Evolutionary conservation across 768 basidiomycete species (phyloP).

Genomic region (Rhodotorula kratochvilovae): DNA sequence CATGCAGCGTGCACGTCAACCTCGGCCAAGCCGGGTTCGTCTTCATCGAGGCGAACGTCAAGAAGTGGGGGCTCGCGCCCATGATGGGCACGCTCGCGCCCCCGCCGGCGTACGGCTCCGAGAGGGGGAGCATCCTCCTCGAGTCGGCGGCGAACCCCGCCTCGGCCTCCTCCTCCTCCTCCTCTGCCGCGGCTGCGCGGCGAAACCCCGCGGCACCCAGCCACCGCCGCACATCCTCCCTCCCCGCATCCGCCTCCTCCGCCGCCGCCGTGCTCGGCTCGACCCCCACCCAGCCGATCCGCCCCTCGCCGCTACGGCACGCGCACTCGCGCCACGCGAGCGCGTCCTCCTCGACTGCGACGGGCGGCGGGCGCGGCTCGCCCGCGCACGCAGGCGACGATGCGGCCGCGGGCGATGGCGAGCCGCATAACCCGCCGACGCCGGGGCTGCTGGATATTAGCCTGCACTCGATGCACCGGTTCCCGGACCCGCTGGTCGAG

Average conservation of each 20-base stretch:
- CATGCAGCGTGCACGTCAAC: conserved; percentile 94
- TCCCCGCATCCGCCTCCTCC: conserved; percentile 53
- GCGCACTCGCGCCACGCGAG: conserved; percentile 35
- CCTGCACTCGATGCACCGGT: conserved; percentile 47
- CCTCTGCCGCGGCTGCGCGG: background rate
- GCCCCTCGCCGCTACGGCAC: conserved; percentile 54
- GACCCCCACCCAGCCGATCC: conserved; percentile 41
- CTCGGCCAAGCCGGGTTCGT: conserved; percentile 97
- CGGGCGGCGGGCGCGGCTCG: conserved; percentile 43
- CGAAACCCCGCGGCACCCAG: conserved; percentile 27
- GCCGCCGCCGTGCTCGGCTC: conserved; percentile 7
- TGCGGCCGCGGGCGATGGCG: conserved; percentile 3
- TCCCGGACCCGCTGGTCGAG: conserved; percentile 40
- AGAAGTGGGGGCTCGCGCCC: conserved; percentile 98
- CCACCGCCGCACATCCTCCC: conserved; percentile 53
- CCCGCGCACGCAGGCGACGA: conserved; percentile 49
- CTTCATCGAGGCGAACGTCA: conserved; percentile 98
- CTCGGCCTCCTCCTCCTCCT: conserved; percentile 48
- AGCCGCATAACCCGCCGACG: conserved; percentile 50
- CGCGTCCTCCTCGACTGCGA: background rate
- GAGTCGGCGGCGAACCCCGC: conserved; percentile 59
- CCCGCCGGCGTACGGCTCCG: conserved; percentile 95
- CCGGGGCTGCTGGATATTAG: conserved; percentile 51
- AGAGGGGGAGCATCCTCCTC: conserved; percentile 88
- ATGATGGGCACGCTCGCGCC: conserved; percentile 95